Evolutionary conservation across 129 eudicot species (phyloP).

Genomic region (Sambucus nigra): DNA sequence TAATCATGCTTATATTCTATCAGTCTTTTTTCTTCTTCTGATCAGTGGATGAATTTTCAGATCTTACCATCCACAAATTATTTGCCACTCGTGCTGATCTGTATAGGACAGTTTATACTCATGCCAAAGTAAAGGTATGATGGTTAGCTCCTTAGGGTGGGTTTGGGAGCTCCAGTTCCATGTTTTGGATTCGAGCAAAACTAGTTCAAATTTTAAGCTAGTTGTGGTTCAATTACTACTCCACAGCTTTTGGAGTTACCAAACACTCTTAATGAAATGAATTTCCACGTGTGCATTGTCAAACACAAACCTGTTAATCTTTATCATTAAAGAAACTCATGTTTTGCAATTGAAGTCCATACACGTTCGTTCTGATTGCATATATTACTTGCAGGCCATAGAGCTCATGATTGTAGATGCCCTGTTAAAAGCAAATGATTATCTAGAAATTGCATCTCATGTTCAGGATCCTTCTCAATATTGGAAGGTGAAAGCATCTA

Average conservation of each 20-base stretch:
- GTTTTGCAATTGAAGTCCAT: not conserved
- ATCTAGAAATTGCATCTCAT: slow-evolving; percentile 41
- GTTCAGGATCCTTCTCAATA: slow-evolving; percentile 55
- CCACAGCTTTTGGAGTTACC: too few relatives aligned
- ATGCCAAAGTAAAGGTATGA: slow-evolving; percentile 63
- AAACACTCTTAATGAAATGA: not conserved
- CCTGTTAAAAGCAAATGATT: slow-evolving; percentile 43
- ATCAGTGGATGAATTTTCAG: slow-evolving; percentile 19
- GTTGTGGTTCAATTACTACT: too few relatives aligned
- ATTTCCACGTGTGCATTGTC: not conserved
- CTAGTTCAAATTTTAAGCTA: too few relatives aligned
- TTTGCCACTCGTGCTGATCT: slow-evolving; percentile 65
- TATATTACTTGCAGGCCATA: slow-evolving; percentile 38
- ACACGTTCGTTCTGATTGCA: not conserved
- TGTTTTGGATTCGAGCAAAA: too few relatives aligned
- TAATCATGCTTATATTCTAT: not conserved
- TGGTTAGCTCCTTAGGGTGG: too few relatives aligned
- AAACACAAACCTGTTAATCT: not conserved
- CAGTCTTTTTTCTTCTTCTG: not conserved
- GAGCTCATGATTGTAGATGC: slow-evolving; percentile 70
- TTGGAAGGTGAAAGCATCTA: slow-evolving; percentile 44
- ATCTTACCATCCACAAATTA: slow-evolving; percentile 56
- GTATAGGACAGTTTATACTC: slow-evolving; percentile 58
- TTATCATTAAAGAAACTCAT: not conserved
- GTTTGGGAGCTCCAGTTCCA: not conserved